phyloP scores from a whole-genome alignment of 768 basidiomycete species.

The Pleurotus tuoliensis region DNA sequence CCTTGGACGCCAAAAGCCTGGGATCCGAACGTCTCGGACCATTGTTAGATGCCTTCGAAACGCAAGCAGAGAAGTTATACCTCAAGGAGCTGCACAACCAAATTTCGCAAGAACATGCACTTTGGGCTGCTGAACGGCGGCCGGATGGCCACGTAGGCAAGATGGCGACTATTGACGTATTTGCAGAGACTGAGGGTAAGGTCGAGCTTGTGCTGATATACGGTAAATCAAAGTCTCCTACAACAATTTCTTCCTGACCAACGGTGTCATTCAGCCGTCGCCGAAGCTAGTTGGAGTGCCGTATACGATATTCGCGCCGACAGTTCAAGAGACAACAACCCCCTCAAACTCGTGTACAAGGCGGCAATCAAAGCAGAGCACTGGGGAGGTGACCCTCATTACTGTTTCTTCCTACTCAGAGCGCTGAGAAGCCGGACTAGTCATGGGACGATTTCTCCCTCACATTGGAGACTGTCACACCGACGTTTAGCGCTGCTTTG shows the following conservation, averaged over 20 bases:
- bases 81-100: constrained; percentile 12
- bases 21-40: constrained; percentile 14
- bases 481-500: constrained; percentile 15
- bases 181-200: constrained; percentile 21
- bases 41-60: constrained; percentile 18
- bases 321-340: constrained; percentile 27
- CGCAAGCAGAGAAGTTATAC: constrained; percentile 23
- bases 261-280: background rate
- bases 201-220: constrained; percentile 29
- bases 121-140: constrained; percentile 7
- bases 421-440: constrained; percentile 2
- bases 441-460: constrained; percentile 18
- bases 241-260: background rate
- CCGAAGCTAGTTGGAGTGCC: constrained; percentile 30
- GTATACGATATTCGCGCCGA: constrained; percentile 37
- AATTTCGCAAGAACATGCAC: constrained; percentile 16
- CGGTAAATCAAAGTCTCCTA: constrained; percentile 16
- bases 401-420: background rate
- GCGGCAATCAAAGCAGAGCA: constrained; percentile 33
- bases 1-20: constrained; percentile 22
- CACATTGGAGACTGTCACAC: constrained; percentile 18
- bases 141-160: constrained; percentile 14
- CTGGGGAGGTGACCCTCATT: constrained; percentile 29
- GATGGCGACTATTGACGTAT: constrained; percentile 20
- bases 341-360: constrained; percentile 33